Evolutionary conservation across 306 rosid species (phyloP), one percentile per base, ranked within the genome.

Genomic region (Ceratonia siliqua): DNA sequence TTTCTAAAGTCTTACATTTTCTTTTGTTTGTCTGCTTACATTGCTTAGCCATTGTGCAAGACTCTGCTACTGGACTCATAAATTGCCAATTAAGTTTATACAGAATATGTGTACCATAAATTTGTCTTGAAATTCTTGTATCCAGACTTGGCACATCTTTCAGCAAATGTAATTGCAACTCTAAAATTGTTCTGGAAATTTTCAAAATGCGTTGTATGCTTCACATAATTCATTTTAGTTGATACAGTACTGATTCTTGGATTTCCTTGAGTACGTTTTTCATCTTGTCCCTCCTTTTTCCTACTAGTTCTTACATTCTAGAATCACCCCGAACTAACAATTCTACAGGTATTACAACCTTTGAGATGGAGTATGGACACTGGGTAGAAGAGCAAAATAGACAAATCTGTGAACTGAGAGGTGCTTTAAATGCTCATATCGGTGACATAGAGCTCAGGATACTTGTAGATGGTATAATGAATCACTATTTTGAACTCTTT

Each of bases 371-470:
- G 83, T 95, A 95, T 57, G 94, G 86, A 73, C 89, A 85, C 62
- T 95, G 99, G 99, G 85, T 95, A 54, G 95, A 92, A 2, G 96
- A 90, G 82, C 99, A 92, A 70, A 87, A 81, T 66, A 82, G 88
- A 67, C 93, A 83, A 73, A 85, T 81, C 35, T 22, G 82, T 30
- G 98, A 95, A 57, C 76, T 95, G 87, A 89, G 96, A 75, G 83
- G 12, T 62, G 96, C 94, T 69, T 79, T 95, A 75, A 82, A 68
- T 59, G 82, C 91, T 54, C 86, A 84, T 69, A 72, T 89, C 73
- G 79, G 91, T 63, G 99, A 95, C 59, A 70, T 82, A 20, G 97
- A 92, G 91, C 97, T 95, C 50, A 81, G 86, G 36, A 87, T 87
- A 57, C 85, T 92, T 6, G 99, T 95, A 28, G 92, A 90, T 30